Evolutionary conservation across 2,329 filamentous ascomycete genomes (phyloP).

Genomic region (Polychaeton citri): DNA sequence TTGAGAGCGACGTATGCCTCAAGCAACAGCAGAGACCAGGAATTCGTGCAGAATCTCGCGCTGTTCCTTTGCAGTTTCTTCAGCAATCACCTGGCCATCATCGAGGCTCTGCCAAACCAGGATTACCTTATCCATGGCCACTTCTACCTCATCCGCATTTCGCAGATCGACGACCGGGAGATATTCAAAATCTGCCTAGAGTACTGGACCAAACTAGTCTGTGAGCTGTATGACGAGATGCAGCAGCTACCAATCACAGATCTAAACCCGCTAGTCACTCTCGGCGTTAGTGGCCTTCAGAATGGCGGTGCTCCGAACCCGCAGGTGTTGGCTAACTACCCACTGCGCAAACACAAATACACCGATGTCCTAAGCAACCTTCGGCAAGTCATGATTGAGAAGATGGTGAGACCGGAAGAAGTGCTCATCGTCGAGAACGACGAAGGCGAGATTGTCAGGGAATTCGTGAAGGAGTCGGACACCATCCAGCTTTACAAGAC

Average conservation of each 20-base stretch:
- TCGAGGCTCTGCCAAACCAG: conserved; percentile 88
- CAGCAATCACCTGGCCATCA: conserved; percentile 79
- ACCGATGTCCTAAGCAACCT: conserved; percentile 86
- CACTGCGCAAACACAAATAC: conserved; percentile 96
- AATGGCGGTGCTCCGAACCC: conserved; percentile 79
- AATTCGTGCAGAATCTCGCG: conserved; percentile 93
- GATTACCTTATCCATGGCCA: conserved; percentile 93
- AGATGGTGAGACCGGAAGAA: conserved; percentile 97
- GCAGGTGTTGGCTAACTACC: conserved; percentile 72
- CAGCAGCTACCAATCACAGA: conserved; percentile 89
- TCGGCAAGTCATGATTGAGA: conserved; percentile 97
- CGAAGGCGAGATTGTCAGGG: conserved; percentile 94
- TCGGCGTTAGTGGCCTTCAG: conserved; percentile 56
- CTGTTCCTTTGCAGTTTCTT: conserved; percentile 97
- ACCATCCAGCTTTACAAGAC: conserved; percentile 99
- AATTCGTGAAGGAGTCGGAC: conserved; percentile 98
- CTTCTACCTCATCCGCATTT: conserved; percentile 96
- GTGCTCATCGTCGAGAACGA: conserved; percentile 99
- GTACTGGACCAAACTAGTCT: conserved; percentile 97
- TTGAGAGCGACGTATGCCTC: conserved; percentile 81
- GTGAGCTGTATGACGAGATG: conserved; percentile 98
- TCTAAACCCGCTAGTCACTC: conserved; percentile 74
- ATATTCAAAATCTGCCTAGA: conserved; percentile 99
- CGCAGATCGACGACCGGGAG: conserved; percentile 95
- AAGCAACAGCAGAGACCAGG: conserved; percentile 87